Percentiles rank a stretch among this genome's conserved stretches.
These are phyloP conservation scores for Grosmannia penicillata DNA, from an alignment of 2,329 filamentous ascomycete genomes.

Conservation along the genomic window DNA sequence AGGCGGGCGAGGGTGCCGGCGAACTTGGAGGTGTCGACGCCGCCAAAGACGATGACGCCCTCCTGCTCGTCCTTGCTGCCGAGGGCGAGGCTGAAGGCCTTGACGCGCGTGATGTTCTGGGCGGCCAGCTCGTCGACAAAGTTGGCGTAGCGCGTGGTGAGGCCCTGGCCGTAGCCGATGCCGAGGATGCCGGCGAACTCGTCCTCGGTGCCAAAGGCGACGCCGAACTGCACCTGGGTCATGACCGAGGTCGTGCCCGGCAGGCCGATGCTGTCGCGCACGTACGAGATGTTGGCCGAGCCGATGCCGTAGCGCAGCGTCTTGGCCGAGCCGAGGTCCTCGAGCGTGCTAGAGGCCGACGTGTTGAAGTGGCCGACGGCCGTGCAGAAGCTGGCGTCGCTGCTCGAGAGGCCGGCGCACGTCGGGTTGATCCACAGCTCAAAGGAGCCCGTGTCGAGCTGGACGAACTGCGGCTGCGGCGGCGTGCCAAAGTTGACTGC, in stretches of 20 bases:
- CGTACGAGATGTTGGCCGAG: conserved; percentile 33
- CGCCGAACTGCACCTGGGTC: conserved; percentile 46
- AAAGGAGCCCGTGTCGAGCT: conserved; percentile 45
- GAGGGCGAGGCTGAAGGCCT: conserved; percentile 51
- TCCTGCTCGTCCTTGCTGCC: conserved; percentile 44
- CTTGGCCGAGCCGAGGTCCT: conserved; percentile 19
- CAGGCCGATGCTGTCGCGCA: conserved; percentile 29
- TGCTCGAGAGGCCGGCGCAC: conserved; percentile 28
- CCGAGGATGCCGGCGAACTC: conserved; percentile 52
- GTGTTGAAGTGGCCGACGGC: conserved; percentile 29
- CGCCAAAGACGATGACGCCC: conserved; percentile 54
- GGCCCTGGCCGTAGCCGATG: conserved; percentile 48
- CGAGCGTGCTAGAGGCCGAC: conserved; percentile 23
- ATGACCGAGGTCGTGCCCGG: conserved; percentile 26
- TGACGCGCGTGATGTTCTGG: conserved; percentile 40
- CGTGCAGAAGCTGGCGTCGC: conserved; percentile 29
- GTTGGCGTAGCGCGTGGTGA: conserved; percentile 32
- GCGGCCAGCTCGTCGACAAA: conserved; percentile 33
- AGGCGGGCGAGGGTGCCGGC: conserved; percentile 41
- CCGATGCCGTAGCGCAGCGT: conserved; percentile 36
- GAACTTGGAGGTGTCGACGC: conserved; percentile 51
- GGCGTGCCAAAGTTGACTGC: conserved; percentile 38
- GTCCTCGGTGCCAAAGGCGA: conserved; percentile 35
- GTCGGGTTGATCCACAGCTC: conserved; percentile 50
- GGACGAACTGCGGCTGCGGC: conserved; percentile 35